Conservation (phyloP, 2,329 filamentous ascomycete species). For the Fusarium globosum region DNA sequence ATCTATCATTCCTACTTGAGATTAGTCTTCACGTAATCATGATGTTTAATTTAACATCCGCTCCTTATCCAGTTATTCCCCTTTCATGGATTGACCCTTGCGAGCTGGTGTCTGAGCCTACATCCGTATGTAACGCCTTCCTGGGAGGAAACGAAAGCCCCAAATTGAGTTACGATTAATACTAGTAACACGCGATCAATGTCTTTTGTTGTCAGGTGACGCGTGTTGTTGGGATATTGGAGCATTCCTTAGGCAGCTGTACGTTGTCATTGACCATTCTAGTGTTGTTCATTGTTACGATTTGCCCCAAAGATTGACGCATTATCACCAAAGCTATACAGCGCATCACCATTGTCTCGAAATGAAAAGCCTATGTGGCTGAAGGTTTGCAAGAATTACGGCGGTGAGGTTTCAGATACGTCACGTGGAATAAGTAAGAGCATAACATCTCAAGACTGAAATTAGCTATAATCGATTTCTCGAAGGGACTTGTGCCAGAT, state of each 20-base stretch:
- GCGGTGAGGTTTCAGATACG: not conserved
- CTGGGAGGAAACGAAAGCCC: not conserved
- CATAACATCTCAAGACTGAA: not conserved
- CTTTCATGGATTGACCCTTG: slow-evolving; percentile 6
- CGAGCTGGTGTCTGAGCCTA: not conserved
- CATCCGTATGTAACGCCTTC: not conserved
- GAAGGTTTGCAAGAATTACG: not conserved
- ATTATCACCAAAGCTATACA: not conserved
- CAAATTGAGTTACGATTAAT: not conserved
- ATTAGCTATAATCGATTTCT: not conserved
- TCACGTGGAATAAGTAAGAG: not conserved
- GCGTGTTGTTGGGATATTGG: not conserved
- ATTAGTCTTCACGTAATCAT: not conserved
- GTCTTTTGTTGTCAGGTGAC: not conserved
- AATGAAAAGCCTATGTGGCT: not conserved
- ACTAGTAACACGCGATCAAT: not conserved
- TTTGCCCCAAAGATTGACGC: not conserved
- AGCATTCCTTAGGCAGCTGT: not conserved
- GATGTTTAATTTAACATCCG: slow-evolving; percentile 16
- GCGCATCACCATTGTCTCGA: not conserved
- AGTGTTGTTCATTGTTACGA: not conserved
- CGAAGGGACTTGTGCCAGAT: not conserved
- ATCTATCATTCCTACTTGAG: not conserved
- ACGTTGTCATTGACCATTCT: not conserved
- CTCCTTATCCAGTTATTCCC: not conserved